Conservation (phyloP, 2,329 filamentous ascomycete genomes). For the Onygenales sp. region DNA sequence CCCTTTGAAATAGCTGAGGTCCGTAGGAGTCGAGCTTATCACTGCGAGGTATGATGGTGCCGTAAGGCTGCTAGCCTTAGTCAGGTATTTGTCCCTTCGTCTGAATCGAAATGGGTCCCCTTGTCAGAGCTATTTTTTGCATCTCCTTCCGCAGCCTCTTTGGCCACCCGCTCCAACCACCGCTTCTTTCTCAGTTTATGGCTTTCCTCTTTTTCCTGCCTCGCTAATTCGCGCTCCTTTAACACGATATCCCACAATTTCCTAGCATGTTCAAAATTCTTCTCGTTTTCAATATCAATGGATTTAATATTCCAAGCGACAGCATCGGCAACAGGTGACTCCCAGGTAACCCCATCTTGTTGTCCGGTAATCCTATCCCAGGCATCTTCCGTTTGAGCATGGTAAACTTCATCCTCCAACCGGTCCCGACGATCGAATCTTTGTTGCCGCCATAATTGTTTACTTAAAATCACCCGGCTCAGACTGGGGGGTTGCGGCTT, state of each 20-base stretch:
- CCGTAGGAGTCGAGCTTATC: background rate
- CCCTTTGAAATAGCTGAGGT: background rate
- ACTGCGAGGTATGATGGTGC: background rate
- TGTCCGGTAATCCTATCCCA: slow-evolving; percentile 30
- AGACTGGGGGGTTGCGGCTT: slow-evolving; percentile 35
- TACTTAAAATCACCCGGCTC: slow-evolving; percentile 27
- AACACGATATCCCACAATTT: slow-evolving; percentile 33
- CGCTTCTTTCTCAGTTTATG: background rate
- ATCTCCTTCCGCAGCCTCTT: background rate
- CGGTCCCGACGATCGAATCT: slow-evolving; percentile 23
- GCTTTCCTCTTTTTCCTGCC: slow-evolving; percentile 18
- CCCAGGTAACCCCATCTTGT: slow-evolving; percentile 17
- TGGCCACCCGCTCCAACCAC: background rate
- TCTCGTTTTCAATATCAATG: slow-evolving; percentile 19
- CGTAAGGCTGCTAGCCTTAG: background rate
- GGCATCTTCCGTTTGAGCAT: slow-evolving; percentile 31
- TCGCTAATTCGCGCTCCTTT: slow-evolving; percentile 26
- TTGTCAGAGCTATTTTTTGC: background rate
- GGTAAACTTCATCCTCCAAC: slow-evolving; percentile 20
- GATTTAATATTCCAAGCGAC: slow-evolving; percentile 15
- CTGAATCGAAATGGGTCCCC: background rate
- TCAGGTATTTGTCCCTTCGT: background rate
- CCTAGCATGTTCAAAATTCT: slow-evolving; percentile 20
- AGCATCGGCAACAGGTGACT: slow-evolving; percentile 11
- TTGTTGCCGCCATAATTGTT: slow-evolving; percentile 25